phyloP scores from a whole-genome alignment of 202 grass and related monocot species.

The Digitaria exilis region DNA sequence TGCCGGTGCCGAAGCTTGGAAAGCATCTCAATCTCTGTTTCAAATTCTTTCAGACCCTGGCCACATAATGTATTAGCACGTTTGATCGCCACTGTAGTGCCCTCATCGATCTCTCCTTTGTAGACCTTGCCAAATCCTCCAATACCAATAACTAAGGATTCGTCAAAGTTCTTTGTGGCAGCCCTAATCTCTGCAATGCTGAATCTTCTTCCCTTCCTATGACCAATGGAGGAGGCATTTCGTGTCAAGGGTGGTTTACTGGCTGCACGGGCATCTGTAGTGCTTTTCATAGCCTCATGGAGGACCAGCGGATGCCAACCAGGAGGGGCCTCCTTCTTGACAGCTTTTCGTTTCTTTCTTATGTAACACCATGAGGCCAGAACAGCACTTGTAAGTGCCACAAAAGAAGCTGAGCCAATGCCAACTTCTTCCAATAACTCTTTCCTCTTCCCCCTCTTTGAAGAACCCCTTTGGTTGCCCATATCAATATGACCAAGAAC shows the following conservation, averaged over 20 bases:
- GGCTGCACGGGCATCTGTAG: slow-evolving; percentile 63
- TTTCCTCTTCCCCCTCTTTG: slow-evolving; percentile 46
- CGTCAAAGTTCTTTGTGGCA: slow-evolving; percentile 89
- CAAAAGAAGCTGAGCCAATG: slow-evolving; percentile 52
- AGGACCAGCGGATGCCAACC: slow-evolving; percentile 93
- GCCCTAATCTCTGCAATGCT: slow-evolving; percentile 68
- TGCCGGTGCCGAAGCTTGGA: slow-evolving; percentile 96
- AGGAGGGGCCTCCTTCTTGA: slow-evolving; percentile 59
- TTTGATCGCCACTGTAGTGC: slow-evolving; percentile 78
- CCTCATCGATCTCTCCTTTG: slow-evolving; percentile 74
- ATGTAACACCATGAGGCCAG: slow-evolving; percentile 57
- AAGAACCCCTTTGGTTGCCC: slow-evolving; percentile 22
- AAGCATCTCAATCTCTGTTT: slow-evolving; percentile 98
- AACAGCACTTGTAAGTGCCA: slow-evolving; percentile 51
- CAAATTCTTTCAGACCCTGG: slow-evolving; percentile 91
- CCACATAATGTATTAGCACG: slow-evolving; percentile 75
- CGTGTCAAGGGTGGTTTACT: slow-evolving; percentile 53
- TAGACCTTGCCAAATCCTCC: slow-evolving; percentile 99
- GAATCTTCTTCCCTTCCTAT: slow-evolving; percentile 74
- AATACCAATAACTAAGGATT: slow-evolving; percentile 73
- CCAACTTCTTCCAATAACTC: slow-evolving; percentile 61
- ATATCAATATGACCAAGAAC: slow-evolving; percentile 66
- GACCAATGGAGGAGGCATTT: slow-evolving; percentile 52
- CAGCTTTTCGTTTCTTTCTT: slow-evolving; percentile 67
- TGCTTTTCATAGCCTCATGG: slow-evolving; percentile 88